Evolutionary conservation across 495 filamentous ascomycete genomes (phyloP).

Genomic region (Podospora sp.): DNA sequence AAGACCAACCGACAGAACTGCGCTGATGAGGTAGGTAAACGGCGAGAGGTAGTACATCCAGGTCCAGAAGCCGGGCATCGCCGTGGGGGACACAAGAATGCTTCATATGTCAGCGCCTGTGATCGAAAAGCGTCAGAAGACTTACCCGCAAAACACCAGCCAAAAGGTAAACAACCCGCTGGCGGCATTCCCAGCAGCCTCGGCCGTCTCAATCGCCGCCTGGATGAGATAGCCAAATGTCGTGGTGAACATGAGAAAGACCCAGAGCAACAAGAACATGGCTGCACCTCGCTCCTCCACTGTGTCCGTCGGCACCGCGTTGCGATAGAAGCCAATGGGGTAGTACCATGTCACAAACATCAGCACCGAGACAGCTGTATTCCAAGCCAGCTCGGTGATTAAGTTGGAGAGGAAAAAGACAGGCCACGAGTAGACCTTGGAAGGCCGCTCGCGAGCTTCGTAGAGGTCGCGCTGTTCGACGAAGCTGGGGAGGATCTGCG

Average conservation of each 20-base stretch:
- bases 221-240: slow-evolving; percentile 57
- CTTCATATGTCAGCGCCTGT: slow-evolving; percentile 30
- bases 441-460: slow-evolving; percentile 67
- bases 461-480: slow-evolving; percentile 65
- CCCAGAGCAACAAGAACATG: slow-evolving; percentile 45
- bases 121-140: slow-evolving; percentile 23
- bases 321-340: slow-evolving; percentile 50
- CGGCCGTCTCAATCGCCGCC: slow-evolving; percentile 52
- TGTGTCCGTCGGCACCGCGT: slow-evolving; percentile 42
- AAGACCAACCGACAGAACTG: slow-evolving; percentile 19
- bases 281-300: slow-evolving; percentile 20
- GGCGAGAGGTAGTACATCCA: slow-evolving; percentile 54
- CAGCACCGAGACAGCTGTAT: slow-evolving; percentile 54
- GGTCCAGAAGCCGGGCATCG: slow-evolving; percentile 48
- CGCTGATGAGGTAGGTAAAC: slow-evolving; percentile 54
- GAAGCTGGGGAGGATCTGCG: slow-evolving; percentile 67
- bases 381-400: slow-evolving; percentile 59
- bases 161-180: slow-evolving; percentile 49
- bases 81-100: slow-evolving; percentile 24
- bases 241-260: slow-evolving; percentile 55
- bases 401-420: slow-evolving; percentile 51
- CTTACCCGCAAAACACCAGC: slow-evolving; percentile 23
- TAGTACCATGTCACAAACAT: slow-evolving; percentile 63
- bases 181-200: slow-evolving; percentile 59
- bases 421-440: slow-evolving; percentile 71